Conservation (phyloP, 73 alveolate species). For the Effrenium voratum region DNA sequence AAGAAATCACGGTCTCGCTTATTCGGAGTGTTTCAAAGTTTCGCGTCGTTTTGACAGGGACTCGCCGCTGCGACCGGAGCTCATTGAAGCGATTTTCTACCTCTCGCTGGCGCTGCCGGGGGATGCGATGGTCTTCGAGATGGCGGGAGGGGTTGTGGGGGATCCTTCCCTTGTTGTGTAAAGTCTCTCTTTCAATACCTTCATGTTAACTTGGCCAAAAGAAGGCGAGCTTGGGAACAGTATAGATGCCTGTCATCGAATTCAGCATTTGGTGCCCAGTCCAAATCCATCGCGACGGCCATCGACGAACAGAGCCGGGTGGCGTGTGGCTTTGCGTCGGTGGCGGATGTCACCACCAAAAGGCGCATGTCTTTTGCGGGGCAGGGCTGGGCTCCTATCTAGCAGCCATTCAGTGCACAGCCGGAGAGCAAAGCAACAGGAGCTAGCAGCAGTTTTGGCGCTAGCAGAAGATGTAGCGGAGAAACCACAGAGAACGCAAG, state of each 20-base stretch:
- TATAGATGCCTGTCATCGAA: no score
- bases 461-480: no score
- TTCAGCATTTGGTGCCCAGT: no score
- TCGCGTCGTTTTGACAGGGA: constrained; percentile 13
- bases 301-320: constrained; percentile 76
- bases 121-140: constrained; percentile 55
- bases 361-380: neutral
- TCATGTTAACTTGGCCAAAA: no score
- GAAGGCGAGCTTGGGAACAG: no score
- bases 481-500: no score
- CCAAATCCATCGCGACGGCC: constrained; percentile 39
- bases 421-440: no score
- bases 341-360: constrained; percentile 82
- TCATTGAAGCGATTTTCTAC: constrained; percentile 76
- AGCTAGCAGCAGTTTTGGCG: no score
- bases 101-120: constrained; percentile 81
- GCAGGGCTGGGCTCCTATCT: neutral
- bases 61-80: constrained; percentile 86
- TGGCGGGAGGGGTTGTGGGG: neutral
- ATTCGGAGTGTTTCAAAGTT: neutral
- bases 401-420: neutral
- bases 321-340: constrained; percentile 83
- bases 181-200: no score
- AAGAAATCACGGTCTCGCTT: neutral
- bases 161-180: no score